Percentiles rank a stretch among this genome's conserved stretches.
Evolutionary conservation across 2,329 filamentous ascomycete species (phyloP).

Genomic region (Aspergillus flavus): DNA sequence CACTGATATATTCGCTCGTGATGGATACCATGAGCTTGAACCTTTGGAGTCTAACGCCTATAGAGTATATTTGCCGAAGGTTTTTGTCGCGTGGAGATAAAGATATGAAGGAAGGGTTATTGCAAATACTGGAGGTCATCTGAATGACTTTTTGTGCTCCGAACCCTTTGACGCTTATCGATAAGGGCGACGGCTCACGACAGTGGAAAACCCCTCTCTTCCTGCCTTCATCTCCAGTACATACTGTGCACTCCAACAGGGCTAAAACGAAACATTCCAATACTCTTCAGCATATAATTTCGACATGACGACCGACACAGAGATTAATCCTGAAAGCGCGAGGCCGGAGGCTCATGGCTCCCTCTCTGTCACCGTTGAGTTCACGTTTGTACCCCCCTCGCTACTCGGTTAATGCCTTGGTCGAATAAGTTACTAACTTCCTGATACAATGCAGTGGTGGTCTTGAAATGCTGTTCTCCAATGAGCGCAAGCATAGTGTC

Average conservation of each 20-base stretch:
- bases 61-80: not conserved
- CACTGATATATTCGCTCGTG: constrained; percentile 62
- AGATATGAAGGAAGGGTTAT: not conserved
- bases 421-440: constrained; percentile 3
- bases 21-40: constrained; percentile 39
- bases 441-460: constrained; percentile 67
- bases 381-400: constrained; percentile 56
- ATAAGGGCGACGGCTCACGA: constrained; percentile 33
- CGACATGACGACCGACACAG: constrained; percentile 11
- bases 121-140: constrained; percentile 5
- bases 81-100: not conserved
- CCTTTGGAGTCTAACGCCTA: not conserved
- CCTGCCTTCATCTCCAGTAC: not conserved
- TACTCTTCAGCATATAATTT: not conserved
- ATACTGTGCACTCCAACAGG: not conserved
- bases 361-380: constrained; percentile 71
- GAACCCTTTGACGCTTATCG: constrained; percentile 36
- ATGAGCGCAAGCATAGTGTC: constrained; percentile 73
- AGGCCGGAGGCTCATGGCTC: constrained; percentile 22
- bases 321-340: constrained; percentile 11
- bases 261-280: not conserved
- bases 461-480: constrained; percentile 89
- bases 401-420: not conserved
- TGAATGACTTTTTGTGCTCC: constrained; percentile 27
- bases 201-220: constrained; percentile 19